These are phyloP conservation scores for Isatis lusitanica DNA, from an alignment of 441 rosid species.

Conservation along the genomic window DNA sequence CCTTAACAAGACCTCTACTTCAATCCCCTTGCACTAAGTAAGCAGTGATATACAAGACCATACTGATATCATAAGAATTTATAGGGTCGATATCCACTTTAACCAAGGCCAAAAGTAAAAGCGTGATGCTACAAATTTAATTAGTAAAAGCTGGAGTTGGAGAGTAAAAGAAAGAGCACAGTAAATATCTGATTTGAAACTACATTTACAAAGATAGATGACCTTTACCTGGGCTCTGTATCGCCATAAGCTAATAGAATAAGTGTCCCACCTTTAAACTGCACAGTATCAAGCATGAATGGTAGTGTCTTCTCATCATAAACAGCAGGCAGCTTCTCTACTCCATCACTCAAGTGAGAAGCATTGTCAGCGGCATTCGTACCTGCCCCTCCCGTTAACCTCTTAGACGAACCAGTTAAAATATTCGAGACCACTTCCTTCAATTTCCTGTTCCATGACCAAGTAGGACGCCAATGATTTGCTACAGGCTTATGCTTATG, in stretches of 20 bases:
- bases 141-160: background rate
- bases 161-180: background rate
- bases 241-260: slow-evolving; percentile 93
- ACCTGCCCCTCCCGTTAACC: slow-evolving; percentile 46
- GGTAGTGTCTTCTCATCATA: slow-evolving; percentile 75
- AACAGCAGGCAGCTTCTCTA: slow-evolving; percentile 57
- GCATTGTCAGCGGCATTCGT: slow-evolving; percentile 63
- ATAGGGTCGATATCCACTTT: slow-evolving; percentile 9
- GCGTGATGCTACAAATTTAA: background rate
- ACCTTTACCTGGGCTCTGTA: slow-evolving; percentile 82
- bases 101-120: background rate
- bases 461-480: slow-evolving; percentile 37
- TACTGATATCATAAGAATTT: slow-evolving; percentile 8
- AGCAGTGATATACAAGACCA: slow-evolving; percentile 3
- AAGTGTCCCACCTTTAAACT: slow-evolving; percentile 84
- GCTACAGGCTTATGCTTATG: slow-evolving; percentile 41
- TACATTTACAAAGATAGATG: slow-evolving; percentile 11
- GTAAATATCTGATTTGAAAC: slow-evolving; percentile 3
- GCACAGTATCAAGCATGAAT: slow-evolving; percentile 88
- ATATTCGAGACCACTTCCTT: slow-evolving; percentile 41
- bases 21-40: slow-evolving; percentile 2
- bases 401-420: slow-evolving; percentile 48
- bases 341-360: slow-evolving; percentile 64
- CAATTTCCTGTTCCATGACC: slow-evolving; percentile 45
- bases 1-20: slow-evolving; percentile 24